These are phyloP conservation scores for Prasinococcaceae sp. DNA, from an alignment of 139 green algal species.

Conservation along the genomic window DNA sequence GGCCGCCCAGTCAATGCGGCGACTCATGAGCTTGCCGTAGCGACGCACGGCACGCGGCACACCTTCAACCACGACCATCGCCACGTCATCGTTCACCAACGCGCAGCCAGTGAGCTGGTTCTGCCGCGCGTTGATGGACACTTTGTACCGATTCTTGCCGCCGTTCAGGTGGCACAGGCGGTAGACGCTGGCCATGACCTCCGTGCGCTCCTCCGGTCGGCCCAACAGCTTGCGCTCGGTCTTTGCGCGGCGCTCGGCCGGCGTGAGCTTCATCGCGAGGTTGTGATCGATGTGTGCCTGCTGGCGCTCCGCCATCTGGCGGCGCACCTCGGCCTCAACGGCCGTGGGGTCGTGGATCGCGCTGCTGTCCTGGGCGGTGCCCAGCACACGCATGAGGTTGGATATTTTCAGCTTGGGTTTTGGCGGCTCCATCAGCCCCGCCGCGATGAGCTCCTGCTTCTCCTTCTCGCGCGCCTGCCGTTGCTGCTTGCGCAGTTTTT, in stretches of 20 bases:
- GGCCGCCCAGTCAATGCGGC: slow-evolving; percentile 78
- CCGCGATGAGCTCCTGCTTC: slow-evolving; percentile 87
- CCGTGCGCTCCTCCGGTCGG: not conserved
- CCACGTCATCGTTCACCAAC: slow-evolving; percentile 34
- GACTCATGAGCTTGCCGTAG: slow-evolving; percentile 88
- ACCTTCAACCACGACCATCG: slow-evolving; percentile 73
- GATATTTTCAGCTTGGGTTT: slow-evolving; percentile 91
- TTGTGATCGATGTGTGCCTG: slow-evolving; percentile 90
- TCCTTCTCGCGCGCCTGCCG: slow-evolving; percentile 81
- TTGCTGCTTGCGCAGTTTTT: slow-evolving; percentile 90
- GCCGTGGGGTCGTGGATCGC: slow-evolving; percentile 75
- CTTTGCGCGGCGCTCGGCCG: slow-evolving; percentile 77
- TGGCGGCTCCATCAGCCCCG: slow-evolving; percentile 85
- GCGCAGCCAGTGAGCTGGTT: slow-evolving; percentile 55
- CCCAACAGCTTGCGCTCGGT: slow-evolving; percentile 81
- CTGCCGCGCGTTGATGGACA: slow-evolving; percentile 84
- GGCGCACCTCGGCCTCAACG: slow-evolving; percentile 75
- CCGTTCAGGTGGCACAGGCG: slow-evolving; percentile 35
- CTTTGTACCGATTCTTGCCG: slow-evolving; percentile 61
- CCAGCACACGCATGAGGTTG: slow-evolving; percentile 91
- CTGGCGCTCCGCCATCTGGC: slow-evolving; percentile 60
- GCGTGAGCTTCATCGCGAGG: slow-evolving; percentile 80
- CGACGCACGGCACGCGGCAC: slow-evolving; percentile 25
- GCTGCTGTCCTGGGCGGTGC: slow-evolving; percentile 32
- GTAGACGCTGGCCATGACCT: slow-evolving; percentile 16